Conservation (phyloP, 352 stramenopile species). For the Pythium myriotylum region DNA sequence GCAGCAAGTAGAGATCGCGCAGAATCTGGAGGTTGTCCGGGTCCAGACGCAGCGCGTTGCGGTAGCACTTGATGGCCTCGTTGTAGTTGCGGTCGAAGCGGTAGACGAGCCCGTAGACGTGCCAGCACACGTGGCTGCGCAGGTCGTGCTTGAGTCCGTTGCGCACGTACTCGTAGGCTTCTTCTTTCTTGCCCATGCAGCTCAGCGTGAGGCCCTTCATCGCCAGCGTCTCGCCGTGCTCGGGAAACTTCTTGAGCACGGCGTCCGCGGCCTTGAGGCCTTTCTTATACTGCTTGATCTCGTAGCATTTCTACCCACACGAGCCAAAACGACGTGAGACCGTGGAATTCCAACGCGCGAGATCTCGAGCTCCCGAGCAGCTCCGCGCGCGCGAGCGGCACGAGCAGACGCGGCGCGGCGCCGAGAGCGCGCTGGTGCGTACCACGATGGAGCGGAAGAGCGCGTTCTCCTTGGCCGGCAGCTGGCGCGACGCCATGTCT, state of each 20-base stretch:
- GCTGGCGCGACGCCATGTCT: slow-evolving; percentile 61
- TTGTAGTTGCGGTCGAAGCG: slow-evolving; percentile 96
- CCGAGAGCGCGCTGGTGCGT: slow-evolving; percentile 24
- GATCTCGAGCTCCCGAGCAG: not conserved
- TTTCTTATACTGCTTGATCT: slow-evolving; percentile 99
- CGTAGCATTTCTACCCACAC: slow-evolving; percentile 93
- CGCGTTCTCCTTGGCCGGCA: slow-evolving; percentile 94
- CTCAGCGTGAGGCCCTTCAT: slow-evolving; percentile 98
- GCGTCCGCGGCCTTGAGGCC: slow-evolving; percentile 93
- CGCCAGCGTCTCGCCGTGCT: slow-evolving; percentile 97
- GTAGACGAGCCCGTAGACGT: slow-evolving; percentile 98
- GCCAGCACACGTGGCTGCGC: slow-evolving; percentile 98
- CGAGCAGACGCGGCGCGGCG: slow-evolving; percentile 3
- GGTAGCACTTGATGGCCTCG: slow-evolving; percentile 99
- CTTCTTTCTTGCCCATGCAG: slow-evolving; percentile 93
- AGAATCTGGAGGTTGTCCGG: slow-evolving; percentile 98
- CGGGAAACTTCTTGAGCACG: slow-evolving; percentile 97
- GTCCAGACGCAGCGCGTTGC: slow-evolving; percentile 96
- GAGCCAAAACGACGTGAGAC: not conserved
- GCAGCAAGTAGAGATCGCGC: slow-evolving; percentile 94
- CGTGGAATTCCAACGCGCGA: not conserved
- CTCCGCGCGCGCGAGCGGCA: not conserved
- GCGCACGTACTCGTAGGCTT: slow-evolving; percentile 97
- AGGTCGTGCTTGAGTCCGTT: slow-evolving; percentile 92
- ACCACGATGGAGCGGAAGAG: slow-evolving; percentile 96